These are phyloP conservation scores for Agaricales sp. DNA, from an alignment of 1,284 basidiomycete genomes.

Conservation along the genomic window DNA sequence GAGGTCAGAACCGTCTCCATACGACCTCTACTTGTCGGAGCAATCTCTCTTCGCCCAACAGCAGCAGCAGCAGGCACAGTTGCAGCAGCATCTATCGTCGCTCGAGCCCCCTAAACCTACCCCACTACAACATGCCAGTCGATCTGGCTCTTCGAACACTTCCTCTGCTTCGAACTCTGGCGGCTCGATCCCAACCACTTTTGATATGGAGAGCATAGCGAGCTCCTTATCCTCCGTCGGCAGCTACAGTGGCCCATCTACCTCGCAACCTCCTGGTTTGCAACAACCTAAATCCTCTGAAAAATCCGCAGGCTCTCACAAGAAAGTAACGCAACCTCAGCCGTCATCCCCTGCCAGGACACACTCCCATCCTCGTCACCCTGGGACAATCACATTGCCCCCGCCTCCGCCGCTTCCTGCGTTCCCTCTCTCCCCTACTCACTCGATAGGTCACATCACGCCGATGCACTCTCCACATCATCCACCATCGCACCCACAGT, in stretches of 20 bases:
- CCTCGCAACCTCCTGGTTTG: slow-evolving; percentile 3
- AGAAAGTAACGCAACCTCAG: slow-evolving; percentile 5
- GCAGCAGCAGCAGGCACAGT: not conserved
- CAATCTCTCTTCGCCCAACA: too few relatives aligned
- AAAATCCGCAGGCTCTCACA: slow-evolving; percentile 13
- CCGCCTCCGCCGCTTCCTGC: slow-evolving; percentile 35
- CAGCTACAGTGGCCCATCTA: slow-evolving; percentile 3
- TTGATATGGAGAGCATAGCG: not conserved
- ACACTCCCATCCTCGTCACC: slow-evolving; percentile 46
- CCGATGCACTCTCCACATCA: slow-evolving; percentile 29
- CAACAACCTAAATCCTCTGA: slow-evolving; percentile 3
- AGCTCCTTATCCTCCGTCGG: not conserved
- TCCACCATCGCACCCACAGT: slow-evolving; percentile 19
- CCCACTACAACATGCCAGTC: not conserved
- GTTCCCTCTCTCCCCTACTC: slow-evolving; percentile 22
- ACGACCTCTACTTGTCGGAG: not conserved
- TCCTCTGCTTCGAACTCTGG: not conserved
- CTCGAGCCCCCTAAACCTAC: not conserved
- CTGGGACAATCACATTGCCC: slow-evolving; percentile 60
- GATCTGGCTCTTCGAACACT: not conserved
- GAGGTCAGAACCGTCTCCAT: not conserved
- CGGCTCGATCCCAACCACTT: too few relatives aligned
- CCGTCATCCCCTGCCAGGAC: slow-evolving; percentile 19
- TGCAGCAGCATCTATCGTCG: not conserved
- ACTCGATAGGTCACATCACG: slow-evolving; percentile 19